phyloP scores from a whole-genome alignment of 2,329 filamentous ascomycete species.

The Talaromyces sp. region DNA sequence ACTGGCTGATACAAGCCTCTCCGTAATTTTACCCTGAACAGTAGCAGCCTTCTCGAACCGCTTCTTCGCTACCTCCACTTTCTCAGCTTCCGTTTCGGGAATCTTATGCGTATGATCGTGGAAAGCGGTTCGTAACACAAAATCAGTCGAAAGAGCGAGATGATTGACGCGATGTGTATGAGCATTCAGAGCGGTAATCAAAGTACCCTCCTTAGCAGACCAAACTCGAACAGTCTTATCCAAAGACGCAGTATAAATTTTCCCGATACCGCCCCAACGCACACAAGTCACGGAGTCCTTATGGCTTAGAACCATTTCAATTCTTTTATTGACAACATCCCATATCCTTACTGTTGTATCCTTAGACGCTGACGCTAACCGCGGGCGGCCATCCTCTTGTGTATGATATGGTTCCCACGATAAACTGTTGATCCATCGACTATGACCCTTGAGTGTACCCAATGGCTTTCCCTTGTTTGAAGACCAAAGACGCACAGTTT shows the following conservation, averaged over 20 bases:
- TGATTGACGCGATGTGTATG: slow-evolving; percentile 98
- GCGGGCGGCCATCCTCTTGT: slow-evolving; percentile 68
- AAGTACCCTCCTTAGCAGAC: slow-evolving; percentile 73
- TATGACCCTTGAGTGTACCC: slow-evolving; percentile 77
- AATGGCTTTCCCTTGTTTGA: slow-evolving; percentile 72
- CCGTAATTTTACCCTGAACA: slow-evolving; percentile 70
- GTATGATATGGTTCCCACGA: slow-evolving; percentile 93
- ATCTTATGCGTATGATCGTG: slow-evolving; percentile 75
- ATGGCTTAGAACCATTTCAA: slow-evolving; percentile 81
- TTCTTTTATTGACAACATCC: slow-evolving; percentile 73
- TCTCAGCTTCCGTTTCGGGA: slow-evolving; percentile 67
- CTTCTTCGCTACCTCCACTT: slow-evolving; percentile 69
- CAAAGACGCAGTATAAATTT: slow-evolving; percentile 80
- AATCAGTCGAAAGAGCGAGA: slow-evolving; percentile 88
- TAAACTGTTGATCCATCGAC: slow-evolving; percentile 82
- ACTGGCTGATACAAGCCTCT: slow-evolving; percentile 83
- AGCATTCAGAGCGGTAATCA: slow-evolving; percentile 72
- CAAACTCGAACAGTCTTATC: slow-evolving; percentile 92
- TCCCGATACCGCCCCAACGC: slow-evolving; percentile 86
- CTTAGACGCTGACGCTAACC: slow-evolving; percentile 83
- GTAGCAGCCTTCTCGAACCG: slow-evolving; percentile 83
- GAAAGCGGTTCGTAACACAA: slow-evolving; percentile 78
- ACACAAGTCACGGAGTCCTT: slow-evolving; percentile 87
- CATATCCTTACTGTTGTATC: slow-evolving; percentile 86
- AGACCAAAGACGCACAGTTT: slow-evolving; percentile 86